Evolutionary conservation across 257 asterid species (phyloP).

Genomic region (Dorcoceras hygrometricum): DNA sequence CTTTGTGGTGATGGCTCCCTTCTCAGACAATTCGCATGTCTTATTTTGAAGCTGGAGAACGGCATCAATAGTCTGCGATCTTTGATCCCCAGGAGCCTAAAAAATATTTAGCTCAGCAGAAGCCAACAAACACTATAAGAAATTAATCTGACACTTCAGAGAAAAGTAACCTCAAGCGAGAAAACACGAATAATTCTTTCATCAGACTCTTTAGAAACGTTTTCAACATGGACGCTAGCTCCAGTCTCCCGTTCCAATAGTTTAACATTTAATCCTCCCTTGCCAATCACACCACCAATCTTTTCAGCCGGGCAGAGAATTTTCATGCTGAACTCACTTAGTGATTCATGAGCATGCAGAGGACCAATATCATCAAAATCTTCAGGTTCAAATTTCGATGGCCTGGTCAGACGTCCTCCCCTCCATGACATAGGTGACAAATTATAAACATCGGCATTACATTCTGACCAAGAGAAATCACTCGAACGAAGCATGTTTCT

Average conservation of each 20-base stretch:
- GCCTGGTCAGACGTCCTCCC: slow-evolving; percentile 47
- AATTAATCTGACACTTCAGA: slow-evolving; percentile 18
- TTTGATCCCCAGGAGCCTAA: slow-evolving; percentile 58
- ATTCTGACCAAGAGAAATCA: slow-evolving; percentile 49
- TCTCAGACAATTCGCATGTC: slow-evolving; percentile 59
- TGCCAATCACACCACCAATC: slow-evolving; percentile 84
- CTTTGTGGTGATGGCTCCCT: slow-evolving; percentile 63
- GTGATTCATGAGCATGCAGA: slow-evolving; percentile 40
- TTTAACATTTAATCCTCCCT: slow-evolving; percentile 69
- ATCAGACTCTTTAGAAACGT: slow-evolving; percentile 46
- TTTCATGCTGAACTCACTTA: slow-evolving; percentile 62
- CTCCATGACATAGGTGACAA: slow-evolving; percentile 37
- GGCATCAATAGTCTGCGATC: slow-evolving; percentile 70
- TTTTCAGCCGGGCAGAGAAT: slow-evolving; percentile 66
- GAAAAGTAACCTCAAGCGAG: slow-evolving; percentile 58
- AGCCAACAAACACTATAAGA: slow-evolving; percentile 19
- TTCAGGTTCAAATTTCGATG: slow-evolving; percentile 38
- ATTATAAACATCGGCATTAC: slow-evolving; percentile 36
- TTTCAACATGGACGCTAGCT: slow-evolving; percentile 60
- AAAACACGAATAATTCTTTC: slow-evolving; percentile 72
- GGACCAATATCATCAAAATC: slow-evolving; percentile 55
- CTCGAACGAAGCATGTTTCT: slow-evolving; percentile 47
- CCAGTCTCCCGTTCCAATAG: slow-evolving; percentile 71
- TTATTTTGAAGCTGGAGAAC: slow-evolving; percentile 70
- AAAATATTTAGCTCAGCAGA: slow-evolving; percentile 36